Evolutionary conservation across 2,329 filamentous ascomycete genomes (phyloP).

Genomic region (Amauroascus verrucosus): DNA sequence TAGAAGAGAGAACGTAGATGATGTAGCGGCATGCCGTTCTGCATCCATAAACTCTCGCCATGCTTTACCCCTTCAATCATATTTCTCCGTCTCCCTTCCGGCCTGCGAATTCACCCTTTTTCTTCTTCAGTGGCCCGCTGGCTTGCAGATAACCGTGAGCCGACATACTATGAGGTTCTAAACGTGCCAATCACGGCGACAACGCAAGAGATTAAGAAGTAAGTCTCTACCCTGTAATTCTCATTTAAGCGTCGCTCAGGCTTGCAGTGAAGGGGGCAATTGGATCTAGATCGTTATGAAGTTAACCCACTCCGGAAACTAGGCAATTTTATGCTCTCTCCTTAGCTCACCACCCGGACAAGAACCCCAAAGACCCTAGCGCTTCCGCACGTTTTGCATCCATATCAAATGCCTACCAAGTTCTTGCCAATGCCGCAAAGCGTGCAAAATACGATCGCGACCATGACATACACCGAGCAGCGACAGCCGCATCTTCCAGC

Average conservation of each 20-base stretch:
- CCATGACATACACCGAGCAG: conserved; percentile 27
- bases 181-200: conserved; percentile 61
- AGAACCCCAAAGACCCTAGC: conserved; percentile 64
- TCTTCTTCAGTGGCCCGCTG: conserved; percentile 33
- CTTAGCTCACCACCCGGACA: conserved; percentile 85
- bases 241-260: conserved; percentile 5
- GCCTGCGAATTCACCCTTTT: conserved; percentile 27
- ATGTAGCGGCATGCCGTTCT: conserved; percentile 55
- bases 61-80: conserved; percentile 15
- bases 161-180: conserved; percentile 74
- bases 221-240: not conserved
- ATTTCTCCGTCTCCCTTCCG: conserved; percentile 13
- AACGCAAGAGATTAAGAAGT: conserved; percentile 75
- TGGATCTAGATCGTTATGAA: not conserved
- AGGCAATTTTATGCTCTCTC: conserved; percentile 78
- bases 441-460: conserved; percentile 70
- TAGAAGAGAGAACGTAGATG: not conserved
- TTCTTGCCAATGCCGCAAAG: conserved; percentile 62
- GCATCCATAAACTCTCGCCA: conserved; percentile 20
- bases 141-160: conserved; percentile 25
- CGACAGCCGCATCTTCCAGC: conserved; percentile 25
- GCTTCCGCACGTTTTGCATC: conserved; percentile 68
- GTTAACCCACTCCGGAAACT: not conserved
- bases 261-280: not conserved
- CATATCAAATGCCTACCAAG: conserved; percentile 72